Evolutionary conservation across 1,284 basidiomycete species (phyloP).

Genomic region (Termitomyces sp.): DNA sequence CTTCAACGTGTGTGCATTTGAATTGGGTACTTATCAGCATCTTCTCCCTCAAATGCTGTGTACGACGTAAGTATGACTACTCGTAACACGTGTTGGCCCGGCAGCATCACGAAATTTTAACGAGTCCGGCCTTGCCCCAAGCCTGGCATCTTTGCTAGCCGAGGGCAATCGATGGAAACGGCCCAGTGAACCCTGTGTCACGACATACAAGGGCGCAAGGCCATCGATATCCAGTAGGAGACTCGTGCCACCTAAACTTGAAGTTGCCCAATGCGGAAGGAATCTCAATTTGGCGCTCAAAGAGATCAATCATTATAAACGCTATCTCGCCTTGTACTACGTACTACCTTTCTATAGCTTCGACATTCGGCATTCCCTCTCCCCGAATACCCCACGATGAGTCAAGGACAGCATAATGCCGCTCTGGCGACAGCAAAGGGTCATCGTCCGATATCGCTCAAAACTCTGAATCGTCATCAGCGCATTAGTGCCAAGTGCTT

Average conservation of each 20-base stretch:
- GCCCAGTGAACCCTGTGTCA: too few species aligned
- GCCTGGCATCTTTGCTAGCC: neutral
- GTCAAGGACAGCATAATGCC: neutral
- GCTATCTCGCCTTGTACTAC: neutral
- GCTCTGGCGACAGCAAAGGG: neutral
- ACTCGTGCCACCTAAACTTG: neutral
- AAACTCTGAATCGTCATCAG: neutral
- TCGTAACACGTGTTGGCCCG: neutral
- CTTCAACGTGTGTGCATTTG: neutral
- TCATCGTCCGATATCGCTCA: constrained; percentile 1
- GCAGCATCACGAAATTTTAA: neutral
- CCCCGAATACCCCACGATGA: neutral
- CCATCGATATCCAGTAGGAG: neutral
- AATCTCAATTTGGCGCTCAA: constrained; percentile 7
- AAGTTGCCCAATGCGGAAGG: constrained; percentile 5
- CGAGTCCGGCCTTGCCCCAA: neutral
- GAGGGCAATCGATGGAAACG: neutral
- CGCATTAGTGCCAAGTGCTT: constrained; percentile 7
- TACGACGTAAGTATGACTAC: neutral
- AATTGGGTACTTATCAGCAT: neutral
- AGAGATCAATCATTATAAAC: neutral
- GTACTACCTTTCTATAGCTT: neutral
- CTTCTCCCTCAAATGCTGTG: neutral
- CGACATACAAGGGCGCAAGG: neutral
- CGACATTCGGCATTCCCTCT: neutral